Conservation (phyloP, 2,329 filamentous ascomycete species). For the Penicillium sp. region DNA sequence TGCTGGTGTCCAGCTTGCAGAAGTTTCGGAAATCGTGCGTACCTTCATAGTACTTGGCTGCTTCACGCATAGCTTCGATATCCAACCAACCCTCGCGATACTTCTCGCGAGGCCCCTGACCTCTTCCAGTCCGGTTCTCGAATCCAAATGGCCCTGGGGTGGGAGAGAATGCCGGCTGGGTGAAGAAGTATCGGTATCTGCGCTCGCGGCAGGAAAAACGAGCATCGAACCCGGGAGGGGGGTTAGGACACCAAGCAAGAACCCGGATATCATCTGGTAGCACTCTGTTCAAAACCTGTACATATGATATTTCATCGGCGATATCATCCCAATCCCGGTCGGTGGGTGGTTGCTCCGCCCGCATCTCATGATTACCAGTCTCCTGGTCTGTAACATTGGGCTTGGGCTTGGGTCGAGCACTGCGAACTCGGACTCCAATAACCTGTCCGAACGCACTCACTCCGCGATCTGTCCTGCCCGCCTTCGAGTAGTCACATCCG, state of each 20-base stretch:
- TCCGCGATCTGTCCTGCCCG: constrained; percentile 87
- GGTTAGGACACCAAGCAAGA: constrained; percentile 88
- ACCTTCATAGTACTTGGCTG: constrained; percentile 79
- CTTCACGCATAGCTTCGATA: constrained; percentile 81
- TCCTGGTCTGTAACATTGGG: constrained; percentile 19
- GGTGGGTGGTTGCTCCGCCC: constrained; percentile 42
- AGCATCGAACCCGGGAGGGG: constrained; percentile 80
- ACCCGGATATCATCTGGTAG: constrained; percentile 88
- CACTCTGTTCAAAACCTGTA: constrained; percentile 80
- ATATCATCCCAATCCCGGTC: constrained; percentile 64
- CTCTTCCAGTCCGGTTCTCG: constrained; percentile 33
- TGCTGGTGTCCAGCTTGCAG: constrained; percentile 88
- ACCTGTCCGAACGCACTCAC: constrained; percentile 98
- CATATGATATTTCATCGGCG: constrained; percentile 81
- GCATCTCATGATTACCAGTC: constrained; percentile 28
- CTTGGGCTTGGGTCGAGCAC: constrained; percentile 65
- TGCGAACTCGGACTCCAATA: constrained; percentile 79
- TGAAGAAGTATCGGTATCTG: constrained; percentile 97
- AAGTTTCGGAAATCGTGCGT: constrained; percentile 95
- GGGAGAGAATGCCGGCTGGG: constrained; percentile 83
- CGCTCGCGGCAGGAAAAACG: constrained; percentile 91
- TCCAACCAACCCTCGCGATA: constrained; percentile 78
- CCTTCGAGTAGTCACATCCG: constrained; percentile 90
- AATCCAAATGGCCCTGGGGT: constrained; percentile 60
- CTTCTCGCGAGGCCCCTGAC: constrained; percentile 29